phyloP scores from a whole-genome alignment of 2,329 filamentous ascomycete species.

The Xylariales sp. region DNA sequence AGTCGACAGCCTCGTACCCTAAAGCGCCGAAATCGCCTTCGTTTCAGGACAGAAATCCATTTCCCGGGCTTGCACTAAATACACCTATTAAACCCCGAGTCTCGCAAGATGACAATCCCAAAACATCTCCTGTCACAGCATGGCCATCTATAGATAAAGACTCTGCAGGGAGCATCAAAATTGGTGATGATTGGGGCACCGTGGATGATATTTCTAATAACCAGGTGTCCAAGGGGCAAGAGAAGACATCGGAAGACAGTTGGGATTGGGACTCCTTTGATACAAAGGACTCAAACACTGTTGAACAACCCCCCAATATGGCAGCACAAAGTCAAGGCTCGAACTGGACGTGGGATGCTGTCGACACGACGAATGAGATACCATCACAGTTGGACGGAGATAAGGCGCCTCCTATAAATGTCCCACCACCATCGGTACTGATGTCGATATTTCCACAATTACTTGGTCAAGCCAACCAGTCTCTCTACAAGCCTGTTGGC shows the following conservation, averaged over 20 bases:
- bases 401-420: conserved; percentile 68
- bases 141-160: conserved; percentile 37
- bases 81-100: conserved; percentile 33
- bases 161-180: conserved; percentile 17
- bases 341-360: conserved; percentile 48
- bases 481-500: conserved; percentile 61
- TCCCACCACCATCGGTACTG: conserved; percentile 82
- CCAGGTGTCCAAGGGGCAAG: conserved; percentile 13
- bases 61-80: conserved; percentile 42
- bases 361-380: conserved; percentile 26
- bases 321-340: conserved; percentile 11
- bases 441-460: conserved; percentile 71
- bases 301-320: conserved; percentile 14
- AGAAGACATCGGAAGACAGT: conserved; percentile 17
- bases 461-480: conserved; percentile 59
- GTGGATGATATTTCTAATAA: conserved; percentile 42
- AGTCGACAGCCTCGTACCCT: conserved; percentile 33
- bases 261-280: conserved; percentile 26
- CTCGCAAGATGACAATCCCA: conserved; percentile 26
- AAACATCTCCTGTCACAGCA: conserved; percentile 36
- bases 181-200: conserved; percentile 46
- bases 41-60: conserved; percentile 50
- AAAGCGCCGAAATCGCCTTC: conserved; percentile 48
- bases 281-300: conserved; percentile 10
- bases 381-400: conserved; percentile 22